Conservation (phyloP, 768 basidiomycete species). For the Termitomyces sp. region DNA sequence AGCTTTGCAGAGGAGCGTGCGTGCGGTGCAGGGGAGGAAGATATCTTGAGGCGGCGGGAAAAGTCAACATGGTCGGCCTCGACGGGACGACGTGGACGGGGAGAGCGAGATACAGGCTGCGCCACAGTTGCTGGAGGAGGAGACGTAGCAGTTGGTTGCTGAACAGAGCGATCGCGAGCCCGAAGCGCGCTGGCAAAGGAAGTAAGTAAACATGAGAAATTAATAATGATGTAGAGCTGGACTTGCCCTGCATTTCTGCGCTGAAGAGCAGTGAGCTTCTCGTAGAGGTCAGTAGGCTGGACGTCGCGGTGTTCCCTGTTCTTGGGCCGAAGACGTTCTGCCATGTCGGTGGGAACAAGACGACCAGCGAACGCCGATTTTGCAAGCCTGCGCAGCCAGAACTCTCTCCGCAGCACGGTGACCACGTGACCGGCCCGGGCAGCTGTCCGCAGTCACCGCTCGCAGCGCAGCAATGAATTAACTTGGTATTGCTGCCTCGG, state of each 20-base stretch:
- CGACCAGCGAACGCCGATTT: conserved; percentile 7
- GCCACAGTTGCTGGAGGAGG: conserved; percentile 18
- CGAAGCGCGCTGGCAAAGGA: not conserved
- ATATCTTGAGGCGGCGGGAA: conserved; percentile 65
- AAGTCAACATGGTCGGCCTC: conserved; percentile 72
- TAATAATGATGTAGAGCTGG: not conserved
- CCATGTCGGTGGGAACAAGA: conserved; percentile 21
- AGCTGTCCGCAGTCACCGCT: not conserved
- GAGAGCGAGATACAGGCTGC: conserved; percentile 10
- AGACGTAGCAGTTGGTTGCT: conserved; percentile 23
- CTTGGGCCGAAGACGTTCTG: conserved; percentile 27
- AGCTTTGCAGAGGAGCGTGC: conserved; percentile 39
- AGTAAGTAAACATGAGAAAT: not conserved
- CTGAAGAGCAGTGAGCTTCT: conserved; percentile 62
- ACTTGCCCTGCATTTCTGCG: conserved; percentile 57
- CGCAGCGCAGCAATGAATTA: no score
- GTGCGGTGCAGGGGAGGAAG: conserved; percentile 38
- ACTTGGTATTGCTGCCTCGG: no score
- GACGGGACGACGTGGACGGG: conserved; percentile 19
- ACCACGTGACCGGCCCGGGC: conserved; percentile 9
- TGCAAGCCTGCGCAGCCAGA: conserved; percentile 8
- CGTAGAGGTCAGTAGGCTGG: conserved; percentile 44
- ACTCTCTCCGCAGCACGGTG: not conserved
- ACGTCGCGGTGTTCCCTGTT: conserved; percentile 33
- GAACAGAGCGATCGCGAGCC: conserved; percentile 10